phyloP scores from a whole-genome alignment of 2,329 filamentous ascomycete species.

The Stachybotrys chartarum region DNA sequence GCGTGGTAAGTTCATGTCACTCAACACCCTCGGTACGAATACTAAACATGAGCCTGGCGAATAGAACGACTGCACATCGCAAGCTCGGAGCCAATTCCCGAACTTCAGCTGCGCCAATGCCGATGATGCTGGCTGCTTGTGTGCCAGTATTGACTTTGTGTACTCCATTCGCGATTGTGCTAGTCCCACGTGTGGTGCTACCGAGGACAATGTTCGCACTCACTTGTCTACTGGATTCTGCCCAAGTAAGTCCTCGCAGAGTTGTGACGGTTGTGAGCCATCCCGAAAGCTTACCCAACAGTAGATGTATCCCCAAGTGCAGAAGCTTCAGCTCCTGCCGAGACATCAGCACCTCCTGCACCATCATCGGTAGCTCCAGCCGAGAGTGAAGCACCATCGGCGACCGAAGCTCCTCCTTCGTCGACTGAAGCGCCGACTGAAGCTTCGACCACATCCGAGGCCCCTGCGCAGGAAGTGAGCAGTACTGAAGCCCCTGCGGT shows the following conservation, averaged over 20 bases:
- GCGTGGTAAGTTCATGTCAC: slow-evolving; percentile 20
- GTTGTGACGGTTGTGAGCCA: neutral
- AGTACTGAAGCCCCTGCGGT: neutral
- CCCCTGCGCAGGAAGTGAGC: neutral
- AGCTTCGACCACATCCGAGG: neutral
- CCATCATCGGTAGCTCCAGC: neutral
- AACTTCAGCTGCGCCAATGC: slow-evolving; percentile 18
- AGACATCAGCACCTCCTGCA: neutral
- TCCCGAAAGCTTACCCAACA: neutral
- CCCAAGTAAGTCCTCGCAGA: slow-evolving; percentile 9
- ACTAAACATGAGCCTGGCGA: neutral
- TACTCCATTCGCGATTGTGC: slow-evolving; percentile 34
- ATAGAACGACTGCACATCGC: slow-evolving; percentile 13
- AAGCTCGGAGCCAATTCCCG: slow-evolving; percentile 11
- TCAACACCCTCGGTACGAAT: neutral
- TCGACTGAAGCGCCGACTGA: neutral
- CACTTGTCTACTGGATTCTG: slow-evolving; percentile 14
- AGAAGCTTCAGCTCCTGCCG: neutral
- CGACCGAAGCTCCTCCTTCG: neutral
- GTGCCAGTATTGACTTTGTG: slow-evolving; percentile 23
- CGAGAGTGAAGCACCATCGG: neutral
- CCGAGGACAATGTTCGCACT: slow-evolving; percentile 10
- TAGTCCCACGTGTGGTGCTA: slow-evolving; percentile 16
- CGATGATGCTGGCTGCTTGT: slow-evolving; percentile 30
- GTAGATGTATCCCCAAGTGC: neutral